Evolutionary conservation across 208 protist genomes (phyloP).

Genomic region (Trypanosoma brucei): DNA sequence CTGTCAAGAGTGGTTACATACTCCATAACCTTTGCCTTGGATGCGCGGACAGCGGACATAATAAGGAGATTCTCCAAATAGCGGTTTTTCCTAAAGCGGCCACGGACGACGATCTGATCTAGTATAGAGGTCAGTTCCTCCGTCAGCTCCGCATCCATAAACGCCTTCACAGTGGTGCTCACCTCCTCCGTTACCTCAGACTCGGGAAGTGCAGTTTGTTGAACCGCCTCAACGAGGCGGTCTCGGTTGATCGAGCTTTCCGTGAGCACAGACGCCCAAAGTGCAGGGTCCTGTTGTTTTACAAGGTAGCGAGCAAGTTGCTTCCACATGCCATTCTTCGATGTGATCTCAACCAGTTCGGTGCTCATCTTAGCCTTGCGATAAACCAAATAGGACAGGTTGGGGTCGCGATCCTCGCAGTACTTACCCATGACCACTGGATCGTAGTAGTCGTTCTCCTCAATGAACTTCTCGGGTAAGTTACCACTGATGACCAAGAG

Average conservation of each 20-base stretch:
- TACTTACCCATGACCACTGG: conserved; percentile 95
- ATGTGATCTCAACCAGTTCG: conserved; percentile 96
- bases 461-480: conserved; percentile 96
- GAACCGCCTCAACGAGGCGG: conserved; percentile 97
- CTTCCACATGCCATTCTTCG: conserved; percentile 97
- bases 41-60: conserved; percentile 98
- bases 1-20: conserved; percentile 99
- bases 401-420: conserved; percentile 99
- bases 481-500: conserved; percentile 99
- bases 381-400: conserved; percentile 97
- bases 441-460: conserved; percentile 97
- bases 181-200: conserved; percentile 96
- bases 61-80: conserved; percentile 99
- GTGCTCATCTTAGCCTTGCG: conserved; percentile 94
- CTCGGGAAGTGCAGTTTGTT: conserved; percentile 98
- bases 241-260: conserved; percentile 88
- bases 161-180: conserved; percentile 97
- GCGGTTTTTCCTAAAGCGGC: conserved; percentile 96
- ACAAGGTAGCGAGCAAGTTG: conserved; percentile 98
- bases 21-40: conserved; percentile 95
- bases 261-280: conserved; percentile 96
- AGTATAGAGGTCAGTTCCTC: conserved; percentile 99
- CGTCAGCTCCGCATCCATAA: conserved; percentile 98
- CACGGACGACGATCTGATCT: conserved; percentile 99
- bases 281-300: conserved; percentile 93